Base-by-base conservation (phyloP, 495 filamentous ascomycete genomes). In the Penicillium bovifimosum region DNA sequence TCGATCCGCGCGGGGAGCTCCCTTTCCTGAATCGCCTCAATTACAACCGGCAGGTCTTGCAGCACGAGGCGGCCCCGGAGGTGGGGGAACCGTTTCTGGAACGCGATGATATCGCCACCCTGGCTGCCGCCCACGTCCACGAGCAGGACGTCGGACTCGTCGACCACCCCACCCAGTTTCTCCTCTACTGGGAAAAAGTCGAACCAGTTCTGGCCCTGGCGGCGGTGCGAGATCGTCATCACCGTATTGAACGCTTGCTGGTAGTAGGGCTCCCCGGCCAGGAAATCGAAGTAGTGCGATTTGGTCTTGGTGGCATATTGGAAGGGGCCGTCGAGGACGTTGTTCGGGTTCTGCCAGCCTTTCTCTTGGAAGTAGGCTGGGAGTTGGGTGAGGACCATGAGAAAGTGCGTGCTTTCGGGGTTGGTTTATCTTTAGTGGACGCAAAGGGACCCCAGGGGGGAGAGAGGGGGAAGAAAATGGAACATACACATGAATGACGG, bases 101-200 rank as follows among this genome's bases (percentile, higher is more conserved):
- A 59, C 8, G 71, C 74, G 18, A 71, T 63, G 31, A 67, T 68
- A 16, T 80, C 76, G 51, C 81, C 78, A 0, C 81, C 80, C 46
- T 77, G 69, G 9, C 68, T 68, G 5, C 81, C 80, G 20, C 81
- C 82, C 1, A 85, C 48, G 55, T 84, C 80, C 26, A 82, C 76
- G 26, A 81, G 52, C 7, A 60, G 42, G 9, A 54, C 28, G 34
- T 63, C 50, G 17, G 39, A 10, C 3, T 33, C 33, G 8, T 31
- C 32, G 10, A 29, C 13, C 9, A 41, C 41, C 10, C 17, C 39
- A 14, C 55, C 34, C 9, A 33, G 31, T 10, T 33, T 33, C 14
- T 51, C 27, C 4, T 31, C 47, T 46, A 52, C 38, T n/a, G 49
- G 62, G 47, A 54, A 60, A 17, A 63, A 34, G 1, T 57, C 54